Percentiles rank a stretch among this genome's conserved stretches.
Conservation (phyloP, 805 yeast genomes). For the Isabelozyma gotoi region DNA sequence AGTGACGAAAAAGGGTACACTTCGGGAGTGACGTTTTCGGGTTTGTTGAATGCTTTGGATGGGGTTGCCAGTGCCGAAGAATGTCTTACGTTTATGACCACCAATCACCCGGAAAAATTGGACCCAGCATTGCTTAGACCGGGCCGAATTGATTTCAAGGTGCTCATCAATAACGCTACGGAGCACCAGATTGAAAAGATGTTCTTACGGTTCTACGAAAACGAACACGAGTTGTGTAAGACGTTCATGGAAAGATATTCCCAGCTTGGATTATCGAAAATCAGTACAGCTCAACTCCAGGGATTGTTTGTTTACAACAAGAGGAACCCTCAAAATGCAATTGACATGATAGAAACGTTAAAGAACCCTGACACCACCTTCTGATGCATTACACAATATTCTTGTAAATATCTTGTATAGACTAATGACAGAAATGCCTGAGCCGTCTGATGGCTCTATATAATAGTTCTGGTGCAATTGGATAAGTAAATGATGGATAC, state of each 20-base stretch:
- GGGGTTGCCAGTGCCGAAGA: conserved; percentile 98
- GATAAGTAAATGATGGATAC: no score
- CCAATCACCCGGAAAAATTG: conserved; percentile 91
- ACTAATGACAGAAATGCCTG: neutral
- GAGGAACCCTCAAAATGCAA: conserved; percentile 73
- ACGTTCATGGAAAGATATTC: conserved; percentile 46
- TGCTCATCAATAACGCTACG: conserved; percentile 83
- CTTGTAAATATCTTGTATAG: neutral
- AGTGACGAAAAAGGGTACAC: conserved; percentile 72
- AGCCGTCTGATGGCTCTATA: no score
- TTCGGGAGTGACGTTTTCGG: conserved; percentile 94
- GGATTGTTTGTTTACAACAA: conserved; percentile 94
- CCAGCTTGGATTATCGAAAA: conserved; percentile 44
- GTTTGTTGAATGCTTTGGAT: conserved; percentile 88
- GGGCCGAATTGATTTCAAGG: conserved; percentile 88
- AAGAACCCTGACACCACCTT: conserved; percentile 25
- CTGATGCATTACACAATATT: neutral
- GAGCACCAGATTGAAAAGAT: conserved; percentile 73
- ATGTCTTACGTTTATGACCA: conserved; percentile 95
- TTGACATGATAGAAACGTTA: conserved; percentile 57
- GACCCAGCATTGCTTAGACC: conserved; percentile 95
- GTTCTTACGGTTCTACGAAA: conserved; percentile 85
- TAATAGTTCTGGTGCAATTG: neutral
- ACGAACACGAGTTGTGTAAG: conserved; percentile 54
- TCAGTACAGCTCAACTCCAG: conserved; percentile 93